Conservation (phyloP, 1,284 basidiomycete genomes). For the Exobasidium cylindrosporum region DNA sequence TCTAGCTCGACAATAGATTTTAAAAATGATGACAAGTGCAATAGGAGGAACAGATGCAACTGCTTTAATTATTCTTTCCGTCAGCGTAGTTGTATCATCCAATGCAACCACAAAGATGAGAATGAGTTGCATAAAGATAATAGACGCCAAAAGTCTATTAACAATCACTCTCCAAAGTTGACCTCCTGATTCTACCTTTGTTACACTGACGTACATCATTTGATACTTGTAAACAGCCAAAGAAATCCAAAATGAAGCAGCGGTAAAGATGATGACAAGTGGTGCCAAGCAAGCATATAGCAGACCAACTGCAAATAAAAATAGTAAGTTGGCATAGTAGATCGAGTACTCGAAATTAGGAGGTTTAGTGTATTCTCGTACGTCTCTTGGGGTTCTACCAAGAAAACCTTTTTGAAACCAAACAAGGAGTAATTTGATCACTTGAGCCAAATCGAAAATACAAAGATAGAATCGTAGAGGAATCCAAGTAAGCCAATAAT, state of each 20-base stretch:
- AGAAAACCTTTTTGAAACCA: slow-evolving; percentile 77
- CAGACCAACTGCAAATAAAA: slow-evolving; percentile 47
- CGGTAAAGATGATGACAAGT: slow-evolving; percentile 41
- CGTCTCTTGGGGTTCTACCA: slow-evolving; percentile 92
- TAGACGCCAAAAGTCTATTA: slow-evolving; percentile 48
- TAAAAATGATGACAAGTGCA: slow-evolving; percentile 44
- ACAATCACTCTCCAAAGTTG: slow-evolving; percentile 50
- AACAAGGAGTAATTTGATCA: slow-evolving; percentile 81
- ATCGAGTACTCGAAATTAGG: slow-evolving; percentile 86
- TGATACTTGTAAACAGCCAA: slow-evolving; percentile 54
- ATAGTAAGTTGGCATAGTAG: slow-evolving; percentile 63
- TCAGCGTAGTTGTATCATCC: slow-evolving; percentile 24
- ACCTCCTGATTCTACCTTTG: slow-evolving; percentile 54
- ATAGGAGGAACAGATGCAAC: slow-evolving; percentile 43
- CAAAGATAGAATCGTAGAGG: slow-evolving; percentile 82
- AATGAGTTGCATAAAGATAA: slow-evolving; percentile 53
- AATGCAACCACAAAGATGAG: slow-evolving; percentile 43
- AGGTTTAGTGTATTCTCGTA: slow-evolving; percentile 92
- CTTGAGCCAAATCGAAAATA: slow-evolving; percentile 91
- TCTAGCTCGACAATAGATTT: slow-evolving; percentile 41
- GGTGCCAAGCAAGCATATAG: slow-evolving; percentile 50
- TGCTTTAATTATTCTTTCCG: slow-evolving; percentile 34
- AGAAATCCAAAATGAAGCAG: slow-evolving; percentile 41
- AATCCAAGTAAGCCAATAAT: slow-evolving; percentile 54
- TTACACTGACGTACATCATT: slow-evolving; percentile 53